Conservation (phyloP, 2,329 filamentous ascomycete species). For the Beauveria asiatica region DNA sequence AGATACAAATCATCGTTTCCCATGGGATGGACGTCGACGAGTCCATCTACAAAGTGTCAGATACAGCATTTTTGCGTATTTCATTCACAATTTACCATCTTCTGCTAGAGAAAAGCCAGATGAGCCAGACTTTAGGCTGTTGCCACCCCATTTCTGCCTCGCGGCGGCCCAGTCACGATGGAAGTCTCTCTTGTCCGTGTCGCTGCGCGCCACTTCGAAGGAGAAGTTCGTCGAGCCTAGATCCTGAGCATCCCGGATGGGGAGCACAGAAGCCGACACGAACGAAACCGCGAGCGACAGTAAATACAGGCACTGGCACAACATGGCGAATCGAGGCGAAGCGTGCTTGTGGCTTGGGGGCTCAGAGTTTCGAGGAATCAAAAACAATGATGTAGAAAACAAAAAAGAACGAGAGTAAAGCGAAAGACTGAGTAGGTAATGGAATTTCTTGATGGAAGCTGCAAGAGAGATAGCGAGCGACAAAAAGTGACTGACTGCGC, state of each 20-base stretch:
- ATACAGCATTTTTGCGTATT: not conserved
- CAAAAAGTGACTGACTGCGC: not conserved
- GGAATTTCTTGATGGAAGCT: not conserved
- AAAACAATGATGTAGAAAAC: not conserved
- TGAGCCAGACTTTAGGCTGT: constrained; percentile 14
- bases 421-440: not conserved
- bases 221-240: constrained; percentile 18
- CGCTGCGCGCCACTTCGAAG: constrained; percentile 18
- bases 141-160: constrained; percentile 27
- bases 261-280: constrained; percentile 12
- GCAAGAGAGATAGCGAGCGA: not conserved
- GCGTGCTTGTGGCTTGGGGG: not conserved
- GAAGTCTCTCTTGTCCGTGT: constrained; percentile 22
- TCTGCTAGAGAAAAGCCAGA: constrained; percentile 22
- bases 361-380: not conserved
- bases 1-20: constrained; percentile 35
- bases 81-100: constrained; percentile 16
- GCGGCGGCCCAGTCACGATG: constrained; percentile 25
- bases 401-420: not conserved
- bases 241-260: constrained; percentile 4
- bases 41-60: constrained; percentile 20
- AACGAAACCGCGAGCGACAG: constrained; percentile 14
- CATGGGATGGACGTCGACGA: constrained; percentile 27
- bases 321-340: not conserved
- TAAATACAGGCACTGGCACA: not conserved